Evolutionary conservation across 306 rosid species (phyloP), one percentile per base, ranked within the genome.

Genomic region (Crataegus laevigata): DNA sequence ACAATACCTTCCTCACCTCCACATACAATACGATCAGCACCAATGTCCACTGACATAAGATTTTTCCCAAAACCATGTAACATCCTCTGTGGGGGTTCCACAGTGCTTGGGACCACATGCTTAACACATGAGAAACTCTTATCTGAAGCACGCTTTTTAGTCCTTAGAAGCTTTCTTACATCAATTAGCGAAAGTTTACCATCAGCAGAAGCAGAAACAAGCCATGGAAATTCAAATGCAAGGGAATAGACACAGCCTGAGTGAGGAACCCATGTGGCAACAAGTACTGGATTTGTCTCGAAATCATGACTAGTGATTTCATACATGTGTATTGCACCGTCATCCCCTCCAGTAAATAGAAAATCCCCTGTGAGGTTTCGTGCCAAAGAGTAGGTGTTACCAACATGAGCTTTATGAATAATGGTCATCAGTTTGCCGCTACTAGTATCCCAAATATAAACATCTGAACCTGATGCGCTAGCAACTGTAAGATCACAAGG

Each of bases 191-290:
- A 87, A 40, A 91, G 68, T 66, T 90, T 90, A 36, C 97, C 96
- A 57, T 94, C 98, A 67, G 91, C 85, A 25, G 98, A 88, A 68
- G 97, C 91, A 19, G 98, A 94, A 80, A 91, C 96, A 75, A 91
- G 89, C 98, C 98, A 94, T 8, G 98, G 98, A 84, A 94, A 94
- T 85, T 94, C 98, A 75, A 94, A 94, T 28, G 93, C 91, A 62
- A 94, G 93, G 38, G 96, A 90, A 77, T 87, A 72, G 77, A 94
- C 97, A 68, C 96, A 82, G 52, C 94, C 96, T 1, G 89, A 64
- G 81, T 94, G 98, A 80, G 98, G 97, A 80, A 77, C 78, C 98
- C 98, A 94, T 3, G 91, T 78, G 19, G 93, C 85, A 62, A 89
- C 86, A 52, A 75, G 84, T 68, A 75, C 71, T 72, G 77, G 77